Evolutionary conservation across 1,284 basidiomycete genomes (phyloP).

Genomic region (Pascua guehoae): DNA sequence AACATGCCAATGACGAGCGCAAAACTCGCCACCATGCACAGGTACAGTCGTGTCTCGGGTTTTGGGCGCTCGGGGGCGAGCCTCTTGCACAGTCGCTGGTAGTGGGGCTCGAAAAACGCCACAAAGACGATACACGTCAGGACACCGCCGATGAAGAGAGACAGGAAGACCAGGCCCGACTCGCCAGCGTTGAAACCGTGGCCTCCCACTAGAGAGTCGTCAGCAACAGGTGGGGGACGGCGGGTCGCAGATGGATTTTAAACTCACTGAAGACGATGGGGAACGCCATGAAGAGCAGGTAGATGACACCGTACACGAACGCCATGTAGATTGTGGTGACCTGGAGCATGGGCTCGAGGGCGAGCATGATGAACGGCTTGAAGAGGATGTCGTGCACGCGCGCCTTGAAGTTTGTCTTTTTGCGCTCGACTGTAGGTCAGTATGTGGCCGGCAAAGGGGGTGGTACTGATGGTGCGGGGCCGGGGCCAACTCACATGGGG

Average conservation of each 20-base stretch:
- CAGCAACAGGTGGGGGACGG: too few species aligned
- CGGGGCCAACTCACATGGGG: conserved; percentile 41
- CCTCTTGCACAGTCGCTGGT: conserved; percentile 31
- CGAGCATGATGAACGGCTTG: conserved; percentile 65
- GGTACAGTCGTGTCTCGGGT: conserved; percentile 42
- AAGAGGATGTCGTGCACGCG: conserved; percentile 52
- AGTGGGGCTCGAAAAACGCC: conserved; percentile 25
- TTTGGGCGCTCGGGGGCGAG: conserved; percentile 26
- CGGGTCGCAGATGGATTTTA: too few species aligned
- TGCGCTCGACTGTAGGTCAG: conserved; percentile 12
- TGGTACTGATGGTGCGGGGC: too few species aligned
- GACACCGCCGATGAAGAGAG: conserved; percentile 51
- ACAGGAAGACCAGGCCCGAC: conserved; percentile 54
- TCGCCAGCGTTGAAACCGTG: conserved; percentile 53
- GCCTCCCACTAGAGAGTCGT: conserved; percentile 20
- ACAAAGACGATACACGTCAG: conserved; percentile 28
- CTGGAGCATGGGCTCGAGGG: conserved; percentile 71
- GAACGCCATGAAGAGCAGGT: conserved; percentile 46
- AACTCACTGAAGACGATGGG: conserved; percentile 51
- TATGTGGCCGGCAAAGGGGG: background rate
- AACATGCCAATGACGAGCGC: conserved; percentile 46
- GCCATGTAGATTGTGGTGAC: conserved; percentile 65
- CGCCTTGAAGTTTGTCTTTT: conserved; percentile 21
- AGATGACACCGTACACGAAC: conserved; percentile 47
- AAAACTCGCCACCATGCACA: conserved; percentile 49